These are phyloP conservation scores for Pogostemon cablin DNA, from an alignment of 257 asterid genomes.

Conservation along the genomic window DNA sequence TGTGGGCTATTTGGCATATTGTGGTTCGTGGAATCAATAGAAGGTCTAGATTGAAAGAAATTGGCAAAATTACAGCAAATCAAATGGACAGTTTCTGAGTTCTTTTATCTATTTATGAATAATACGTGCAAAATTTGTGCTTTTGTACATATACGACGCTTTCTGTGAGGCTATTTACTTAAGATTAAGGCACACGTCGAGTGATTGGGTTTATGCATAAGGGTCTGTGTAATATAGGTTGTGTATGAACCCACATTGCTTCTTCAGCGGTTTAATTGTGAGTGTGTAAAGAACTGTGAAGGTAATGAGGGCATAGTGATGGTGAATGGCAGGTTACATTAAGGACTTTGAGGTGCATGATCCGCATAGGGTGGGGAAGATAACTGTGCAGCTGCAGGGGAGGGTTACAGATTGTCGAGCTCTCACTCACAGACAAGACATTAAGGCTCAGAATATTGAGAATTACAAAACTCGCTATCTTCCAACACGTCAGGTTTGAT, in stretches of 20 bases:
- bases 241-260: background rate
- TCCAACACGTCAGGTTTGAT: constrained; percentile 90
- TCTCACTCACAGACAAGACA: constrained; percentile 78
- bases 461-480: constrained; percentile 63
- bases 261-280: background rate
- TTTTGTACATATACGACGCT: background rate
- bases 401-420: constrained; percentile 92
- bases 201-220: constrained; percentile 13
- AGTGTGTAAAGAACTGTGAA: constrained; percentile 14
- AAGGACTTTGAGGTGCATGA: constrained; percentile 80
- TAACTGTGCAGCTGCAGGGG: constrained; percentile 82
- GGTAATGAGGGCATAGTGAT: constrained; percentile 28
- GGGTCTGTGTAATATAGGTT: background rate
- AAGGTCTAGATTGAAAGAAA: no score
- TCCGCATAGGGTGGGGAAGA: constrained; percentile 81
- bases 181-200: constrained; percentile 6
- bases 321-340: constrained; percentile 69
- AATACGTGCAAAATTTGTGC: constrained; percentile 12
- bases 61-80: no score
- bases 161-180: background rate
- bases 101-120: no score
- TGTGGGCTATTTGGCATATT: no score
- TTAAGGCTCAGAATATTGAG: constrained; percentile 62
- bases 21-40: no score
- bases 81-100: no score